Percentiles rank a stretch among this genome's conserved stretches.
These are phyloP conservation scores for Noccaea bulbosa DNA, from an alignment of 345 rosid genomes.

Conservation along the genomic window DNA sequence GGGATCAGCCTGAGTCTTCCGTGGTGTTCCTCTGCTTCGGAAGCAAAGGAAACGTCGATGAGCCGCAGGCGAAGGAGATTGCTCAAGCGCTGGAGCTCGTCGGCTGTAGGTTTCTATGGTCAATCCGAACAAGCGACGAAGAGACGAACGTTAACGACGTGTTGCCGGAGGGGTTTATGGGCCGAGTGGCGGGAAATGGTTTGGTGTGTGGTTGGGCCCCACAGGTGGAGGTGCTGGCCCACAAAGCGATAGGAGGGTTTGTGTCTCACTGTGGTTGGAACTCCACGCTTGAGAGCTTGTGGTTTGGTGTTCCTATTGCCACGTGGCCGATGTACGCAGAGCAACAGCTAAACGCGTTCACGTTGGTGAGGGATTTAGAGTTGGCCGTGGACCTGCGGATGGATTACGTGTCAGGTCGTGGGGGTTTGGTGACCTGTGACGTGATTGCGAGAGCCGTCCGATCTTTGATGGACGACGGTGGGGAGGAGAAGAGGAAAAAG, in stretches of 20 bases:
- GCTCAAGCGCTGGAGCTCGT: constrained; percentile 48
- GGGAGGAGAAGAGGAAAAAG: constrained; percentile 27
- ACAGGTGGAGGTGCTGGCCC: constrained; percentile 48
- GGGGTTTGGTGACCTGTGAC: constrained; percentile 45
- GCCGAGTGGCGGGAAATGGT: constrained; percentile 39
- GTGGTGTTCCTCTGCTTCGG: constrained; percentile 62
- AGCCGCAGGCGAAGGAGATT: constrained; percentile 49
- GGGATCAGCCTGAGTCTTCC: constrained; percentile 51
- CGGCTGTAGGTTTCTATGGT: constrained; percentile 48
- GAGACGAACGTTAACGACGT: constrained; percentile 9
- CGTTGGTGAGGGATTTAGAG: constrained; percentile 50
- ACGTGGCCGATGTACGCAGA: constrained; percentile 63
- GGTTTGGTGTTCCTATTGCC: constrained; percentile 51
- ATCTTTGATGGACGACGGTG: constrained; percentile 41
- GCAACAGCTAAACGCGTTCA: constrained; percentile 58
- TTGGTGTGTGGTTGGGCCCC: constrained; percentile 53
- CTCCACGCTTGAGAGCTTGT: constrained; percentile 56
- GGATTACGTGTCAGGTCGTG: constrained; percentile 41
- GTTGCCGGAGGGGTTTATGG: constrained; percentile 51
- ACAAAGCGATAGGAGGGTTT: constrained; percentile 52
- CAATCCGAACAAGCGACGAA: constrained; percentile 10
- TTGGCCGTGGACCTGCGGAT: constrained; percentile 44
- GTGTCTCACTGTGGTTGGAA: constrained; percentile 72
- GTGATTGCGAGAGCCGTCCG: constrained; percentile 45
- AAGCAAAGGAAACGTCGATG: constrained; percentile 47